phyloP scores from a whole-genome alignment of 2,329 filamentous ascomycete genomes.

The Fusarium sp. region DNA sequence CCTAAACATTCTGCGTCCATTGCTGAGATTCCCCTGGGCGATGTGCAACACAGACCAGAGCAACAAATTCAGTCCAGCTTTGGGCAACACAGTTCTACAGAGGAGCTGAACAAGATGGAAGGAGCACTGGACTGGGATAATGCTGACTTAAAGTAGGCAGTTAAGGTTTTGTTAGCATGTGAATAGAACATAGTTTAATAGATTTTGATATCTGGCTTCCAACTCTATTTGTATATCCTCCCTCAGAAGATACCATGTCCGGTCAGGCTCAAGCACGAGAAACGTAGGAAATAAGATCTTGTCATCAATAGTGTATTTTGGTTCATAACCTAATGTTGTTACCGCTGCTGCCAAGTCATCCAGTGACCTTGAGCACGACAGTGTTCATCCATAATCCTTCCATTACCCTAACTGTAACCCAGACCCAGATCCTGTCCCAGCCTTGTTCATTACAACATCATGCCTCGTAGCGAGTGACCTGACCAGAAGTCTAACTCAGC shows the following conservation, averaged over 20 bases:
- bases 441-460: constrained; percentile 10
- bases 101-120: neutral
- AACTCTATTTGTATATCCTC: neutral
- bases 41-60: neutral
- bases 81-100: neutral
- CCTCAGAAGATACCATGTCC: neutral
- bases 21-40: neutral
- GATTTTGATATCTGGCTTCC: rapidly evolving
- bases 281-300: neutral
- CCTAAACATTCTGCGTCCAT: neutral
- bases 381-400: neutral
- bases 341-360: constrained; percentile 1
- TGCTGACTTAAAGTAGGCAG: neutral
- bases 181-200: too few relatives aligned
- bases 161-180: too few relatives aligned
- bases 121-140: neutral
- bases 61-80: neutral
- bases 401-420: neutral
- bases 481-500: constrained; percentile 11
- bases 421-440: neutral
- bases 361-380: constrained; percentile 3
- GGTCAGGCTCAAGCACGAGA: neutral
- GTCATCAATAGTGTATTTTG: neutral
- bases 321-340: neutral
- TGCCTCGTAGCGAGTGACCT: constrained; percentile 4